These are phyloP conservation scores for Pseudogymnoascus sp. DNA, from an alignment of 2,329 filamentous ascomycete genomes.

Conservation along the genomic window DNA sequence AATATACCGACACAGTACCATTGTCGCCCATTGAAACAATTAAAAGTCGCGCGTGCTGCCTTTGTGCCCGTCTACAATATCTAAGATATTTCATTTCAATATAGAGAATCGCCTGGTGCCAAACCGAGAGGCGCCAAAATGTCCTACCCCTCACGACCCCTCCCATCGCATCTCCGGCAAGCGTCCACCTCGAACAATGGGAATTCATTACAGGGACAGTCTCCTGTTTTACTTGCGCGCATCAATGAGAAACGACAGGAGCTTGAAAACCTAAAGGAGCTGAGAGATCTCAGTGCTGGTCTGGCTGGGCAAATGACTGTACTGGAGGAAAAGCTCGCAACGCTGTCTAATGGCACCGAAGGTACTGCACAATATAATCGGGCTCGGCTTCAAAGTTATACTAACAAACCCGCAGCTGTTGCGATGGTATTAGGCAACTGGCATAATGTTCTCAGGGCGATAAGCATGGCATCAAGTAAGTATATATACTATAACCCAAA, in stretches of 20 bases:
- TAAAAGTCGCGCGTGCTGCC: background rate
- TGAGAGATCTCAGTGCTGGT: slow-evolving; percentile 71
- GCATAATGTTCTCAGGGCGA: slow-evolving; percentile 78
- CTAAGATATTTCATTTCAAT: background rate
- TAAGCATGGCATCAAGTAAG: slow-evolving; percentile 79
- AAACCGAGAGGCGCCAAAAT: slow-evolving; percentile 30
- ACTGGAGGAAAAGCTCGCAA: slow-evolving; percentile 69
- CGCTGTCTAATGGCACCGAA: slow-evolving; percentile 75
- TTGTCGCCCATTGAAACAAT: background rate
- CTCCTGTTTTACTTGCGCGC: slow-evolving; percentile 62
- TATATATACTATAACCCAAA: slow-evolving; percentile 15
- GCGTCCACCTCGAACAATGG: slow-evolving; percentile 44
- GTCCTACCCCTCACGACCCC: slow-evolving; percentile 49
- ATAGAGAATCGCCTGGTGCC: background rate
- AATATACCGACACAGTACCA: slow-evolving; percentile 1
- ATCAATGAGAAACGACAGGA: slow-evolving; percentile 83
- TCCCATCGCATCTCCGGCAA: slow-evolving; percentile 62
- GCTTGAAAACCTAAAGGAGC: slow-evolving; percentile 68
- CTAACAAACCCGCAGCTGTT: slow-evolving; percentile 50
- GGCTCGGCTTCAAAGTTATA: slow-evolving; percentile 7
- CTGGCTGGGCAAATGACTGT: slow-evolving; percentile 77
- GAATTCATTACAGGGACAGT: slow-evolving; percentile 48
- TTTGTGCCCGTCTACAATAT: background rate
- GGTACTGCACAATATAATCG: slow-evolving; percentile 38
- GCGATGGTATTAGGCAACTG: slow-evolving; percentile 80